Conservation (phyloP, 139 green algal genomes). For the Chlamydomonas schloesseri region DNA sequence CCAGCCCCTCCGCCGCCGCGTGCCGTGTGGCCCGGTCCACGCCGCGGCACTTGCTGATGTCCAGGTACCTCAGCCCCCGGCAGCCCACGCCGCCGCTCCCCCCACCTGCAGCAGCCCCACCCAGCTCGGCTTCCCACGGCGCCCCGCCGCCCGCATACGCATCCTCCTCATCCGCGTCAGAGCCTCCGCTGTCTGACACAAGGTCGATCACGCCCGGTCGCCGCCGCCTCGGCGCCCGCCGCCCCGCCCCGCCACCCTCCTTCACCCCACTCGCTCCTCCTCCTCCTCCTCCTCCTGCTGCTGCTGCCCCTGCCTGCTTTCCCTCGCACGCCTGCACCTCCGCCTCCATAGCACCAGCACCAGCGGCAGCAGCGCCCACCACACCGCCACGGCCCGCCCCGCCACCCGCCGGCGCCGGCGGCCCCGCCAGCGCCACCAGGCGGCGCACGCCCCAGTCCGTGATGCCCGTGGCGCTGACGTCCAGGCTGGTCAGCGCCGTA, state of each 20-base stretch:
- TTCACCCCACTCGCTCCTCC: background rate
- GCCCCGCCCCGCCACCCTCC: background rate
- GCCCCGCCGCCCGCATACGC: no score
- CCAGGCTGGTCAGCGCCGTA: constrained; percentile 13
- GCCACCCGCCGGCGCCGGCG: background rate
- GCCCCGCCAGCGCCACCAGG: background rate
- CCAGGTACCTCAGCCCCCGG: background rate
- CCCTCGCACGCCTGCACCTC: no score
- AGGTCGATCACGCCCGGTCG: background rate
- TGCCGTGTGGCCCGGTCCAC: constrained; percentile 8
- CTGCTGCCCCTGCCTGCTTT: background rate
- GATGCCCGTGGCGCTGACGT: background rate
- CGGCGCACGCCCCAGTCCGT: constrained; percentile 10
- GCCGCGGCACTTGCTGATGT: constrained; percentile 30
- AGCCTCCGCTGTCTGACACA: background rate
- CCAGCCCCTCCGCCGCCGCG: constrained; percentile 16
- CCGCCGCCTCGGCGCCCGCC: background rate
- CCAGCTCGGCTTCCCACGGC: no score
- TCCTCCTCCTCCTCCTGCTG: background rate
- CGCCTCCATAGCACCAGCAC: no score
- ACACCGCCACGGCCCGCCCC: background rate
- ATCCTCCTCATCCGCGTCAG: background rate
- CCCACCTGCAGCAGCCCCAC: no score
- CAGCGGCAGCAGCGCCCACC: no score
- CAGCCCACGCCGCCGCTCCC: background rate